Evolutionary conservation across 306 rosid species (phyloP).

Genomic region (Prunus padus): DNA sequence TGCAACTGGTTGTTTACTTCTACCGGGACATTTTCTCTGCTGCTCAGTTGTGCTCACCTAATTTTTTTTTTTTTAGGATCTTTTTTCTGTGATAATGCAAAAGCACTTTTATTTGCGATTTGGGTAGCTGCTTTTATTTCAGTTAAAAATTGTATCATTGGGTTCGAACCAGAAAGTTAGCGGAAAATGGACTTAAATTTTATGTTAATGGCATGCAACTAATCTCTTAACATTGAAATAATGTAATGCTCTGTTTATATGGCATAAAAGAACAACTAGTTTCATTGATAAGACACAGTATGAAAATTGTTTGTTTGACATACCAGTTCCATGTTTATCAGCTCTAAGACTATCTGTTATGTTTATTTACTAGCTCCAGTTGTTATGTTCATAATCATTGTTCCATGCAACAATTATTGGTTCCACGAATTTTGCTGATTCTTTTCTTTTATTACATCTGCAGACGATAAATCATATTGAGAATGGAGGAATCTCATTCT

Average conservation of each 20-base stretch:
- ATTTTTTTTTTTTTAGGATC: neutral
- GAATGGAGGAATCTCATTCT: constrained; percentile 86
- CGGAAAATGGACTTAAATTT: neutral
- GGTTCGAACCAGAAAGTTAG: neutral
- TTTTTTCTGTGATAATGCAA: neutral
- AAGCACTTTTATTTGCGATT: neutral
- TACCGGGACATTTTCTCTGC: neutral
- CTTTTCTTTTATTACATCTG: neutral
- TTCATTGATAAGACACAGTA: neutral
- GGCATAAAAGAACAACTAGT: neutral
- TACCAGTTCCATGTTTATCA: neutral
- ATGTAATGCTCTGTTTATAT: neutral
- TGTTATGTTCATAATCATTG: neutral
- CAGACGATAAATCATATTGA: constrained; percentile 65
- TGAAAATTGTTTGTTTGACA: neutral
- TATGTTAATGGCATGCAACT: neutral
- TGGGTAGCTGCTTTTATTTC: neutral
- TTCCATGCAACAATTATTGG: constrained; percentile 3
- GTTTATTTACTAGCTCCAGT: neutral
- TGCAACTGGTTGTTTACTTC: neutral
- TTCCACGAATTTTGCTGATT: constrained; percentile 16
- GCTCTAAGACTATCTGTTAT: neutral
- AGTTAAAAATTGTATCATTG: neutral
- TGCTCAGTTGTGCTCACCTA: neutral
- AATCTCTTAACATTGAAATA: neutral